Evolutionary conservation across 257 asterid species (phyloP), one percentile per base, ranked within the genome.

Genomic region (Handroanthus guayacan): DNA sequence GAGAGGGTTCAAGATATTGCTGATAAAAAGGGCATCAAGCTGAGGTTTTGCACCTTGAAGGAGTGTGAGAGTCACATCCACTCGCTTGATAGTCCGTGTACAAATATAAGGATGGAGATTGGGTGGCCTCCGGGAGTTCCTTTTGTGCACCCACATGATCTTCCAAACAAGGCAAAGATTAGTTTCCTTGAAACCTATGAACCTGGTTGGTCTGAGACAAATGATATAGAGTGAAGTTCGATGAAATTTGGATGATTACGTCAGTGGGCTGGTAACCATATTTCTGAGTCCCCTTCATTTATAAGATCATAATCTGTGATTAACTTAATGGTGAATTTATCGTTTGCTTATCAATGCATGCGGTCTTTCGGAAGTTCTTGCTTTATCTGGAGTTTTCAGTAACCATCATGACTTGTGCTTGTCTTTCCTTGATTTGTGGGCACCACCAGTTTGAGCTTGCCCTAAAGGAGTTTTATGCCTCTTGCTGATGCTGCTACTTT

Each of bases 101-200:
- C 98, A 41, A 84, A 75, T 76, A 80, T 83, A 69, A 86, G 97
- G 82, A 89, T 87, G 92, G 99, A 95, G 89, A 93, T 95, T 57
- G 99, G 98, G 67, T 95, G 98, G 99, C 99, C 97, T 9, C 84
- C 83, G 0, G 99, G 97, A 63, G 99, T 93, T 74, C 98, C 99
- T 17, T 95, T 95, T 78, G 99, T 93, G 76, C 99, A 93, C 79
- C 99, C 99, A 39, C 99, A 95, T 34, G 99, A 95, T 87, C 97
- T 93, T 86, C 98, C 98, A 12, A 95, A 95, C 90, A 95, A 95
- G 89, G 98, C 99, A 39, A 95, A 95, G 91, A 90, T 93, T 78
- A 95, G 98, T 48, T 95, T 95, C 79, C 98, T 93, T 45, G 98
- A 95, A 79, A 93, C 99, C 61, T 95, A 95, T 61, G 98, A 95